Percentiles rank a stretch among this genome's conserved stretches.
Evolutionary conservation across 768 basidiomycete species (phyloP).

Genomic region (Astraeus odoratus): DNA sequence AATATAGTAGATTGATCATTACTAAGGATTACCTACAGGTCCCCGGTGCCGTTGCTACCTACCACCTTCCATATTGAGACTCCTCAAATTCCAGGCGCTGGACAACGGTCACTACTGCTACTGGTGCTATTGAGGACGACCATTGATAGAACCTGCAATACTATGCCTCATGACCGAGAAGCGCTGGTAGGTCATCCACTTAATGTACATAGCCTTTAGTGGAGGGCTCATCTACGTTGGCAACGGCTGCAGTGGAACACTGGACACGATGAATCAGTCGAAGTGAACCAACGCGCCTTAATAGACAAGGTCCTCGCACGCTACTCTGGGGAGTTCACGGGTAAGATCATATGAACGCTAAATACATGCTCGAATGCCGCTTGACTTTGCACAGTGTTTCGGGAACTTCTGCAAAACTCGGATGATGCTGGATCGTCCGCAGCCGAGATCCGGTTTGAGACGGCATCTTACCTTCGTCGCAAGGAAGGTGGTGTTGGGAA

Average conservation of each 20-base stretch:
- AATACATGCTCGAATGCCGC: not conserved
- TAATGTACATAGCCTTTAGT: not conserved
- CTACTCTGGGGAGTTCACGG: conserved; percentile 92
- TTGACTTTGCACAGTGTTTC: conserved; percentile 36
- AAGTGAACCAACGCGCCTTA: conserved; percentile 93
- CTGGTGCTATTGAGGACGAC: too few species aligned
- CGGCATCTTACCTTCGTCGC: conserved; percentile 39
- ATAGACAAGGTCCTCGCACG: conserved; percentile 96
- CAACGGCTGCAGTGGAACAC: conserved; percentile 35
- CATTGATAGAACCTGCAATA: not conserved
- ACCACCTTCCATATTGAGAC: too few species aligned
- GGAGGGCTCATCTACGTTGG: not conserved
- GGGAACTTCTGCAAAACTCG: conserved; percentile 93
- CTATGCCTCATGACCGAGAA: conserved; percentile 25
- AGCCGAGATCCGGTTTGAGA: conserved; percentile 79
- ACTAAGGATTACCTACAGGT: too few species aligned
- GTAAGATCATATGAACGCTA: conserved; percentile 23
- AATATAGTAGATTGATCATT: too few species aligned
- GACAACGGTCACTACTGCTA: too few species aligned
- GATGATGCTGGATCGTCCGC: conserved; percentile 78
- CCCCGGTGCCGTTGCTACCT: too few species aligned
- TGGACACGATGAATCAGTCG: conserved; percentile 77
- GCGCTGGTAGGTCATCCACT: conserved; percentile 18
- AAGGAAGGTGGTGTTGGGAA: conserved; percentile 14
- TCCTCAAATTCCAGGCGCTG: too few species aligned